Conservation (phyloP, 2,329 filamentous ascomycete genomes). For the Parasarocladium wereldwijsianum region DNA sequence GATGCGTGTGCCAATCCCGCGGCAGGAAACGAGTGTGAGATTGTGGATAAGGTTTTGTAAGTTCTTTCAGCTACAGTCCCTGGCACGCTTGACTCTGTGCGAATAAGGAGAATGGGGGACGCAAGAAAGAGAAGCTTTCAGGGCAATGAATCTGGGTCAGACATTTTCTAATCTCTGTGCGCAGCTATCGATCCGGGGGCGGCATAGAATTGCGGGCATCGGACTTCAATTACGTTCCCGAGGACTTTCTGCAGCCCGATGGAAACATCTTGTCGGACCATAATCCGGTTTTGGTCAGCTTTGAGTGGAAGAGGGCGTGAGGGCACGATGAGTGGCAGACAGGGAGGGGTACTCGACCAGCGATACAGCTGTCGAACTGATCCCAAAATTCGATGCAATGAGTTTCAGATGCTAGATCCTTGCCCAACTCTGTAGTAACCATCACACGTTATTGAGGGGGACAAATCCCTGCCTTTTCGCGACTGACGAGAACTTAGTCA, state of each 20-base stretch:
- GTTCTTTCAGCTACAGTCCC: slow-evolving; percentile 3
- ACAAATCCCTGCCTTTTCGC: too few species aligned
- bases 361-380: slow-evolving; percentile 49
- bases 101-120: background rate
- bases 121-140: background rate
- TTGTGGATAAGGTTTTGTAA: slow-evolving; percentile 49
- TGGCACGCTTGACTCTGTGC: background rate
- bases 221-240: slow-evolving; percentile 38
- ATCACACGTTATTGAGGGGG: too few species aligned
- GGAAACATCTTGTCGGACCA: slow-evolving; percentile 47
- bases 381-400: too few species aligned
- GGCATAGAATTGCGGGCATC: slow-evolving; percentile 30
- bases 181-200: slow-evolving; percentile 33
- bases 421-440: too few species aligned
- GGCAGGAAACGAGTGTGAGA: slow-evolving; percentile 40
- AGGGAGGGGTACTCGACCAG: too few species aligned
- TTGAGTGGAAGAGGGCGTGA: slow-evolving; percentile 22
- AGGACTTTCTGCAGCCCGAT: slow-evolving; percentile 40
- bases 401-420: too few species aligned
- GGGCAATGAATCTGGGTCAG: background rate
- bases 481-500: too few species aligned
- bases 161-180: background rate
- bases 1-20: slow-evolving; percentile 43
- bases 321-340: too few species aligned
- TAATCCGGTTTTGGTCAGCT: slow-evolving; percentile 45